These are phyloP conservation scores for Silene uniflora DNA, from an alignment of 148 eudicot species.

Conservation along the genomic window DNA sequence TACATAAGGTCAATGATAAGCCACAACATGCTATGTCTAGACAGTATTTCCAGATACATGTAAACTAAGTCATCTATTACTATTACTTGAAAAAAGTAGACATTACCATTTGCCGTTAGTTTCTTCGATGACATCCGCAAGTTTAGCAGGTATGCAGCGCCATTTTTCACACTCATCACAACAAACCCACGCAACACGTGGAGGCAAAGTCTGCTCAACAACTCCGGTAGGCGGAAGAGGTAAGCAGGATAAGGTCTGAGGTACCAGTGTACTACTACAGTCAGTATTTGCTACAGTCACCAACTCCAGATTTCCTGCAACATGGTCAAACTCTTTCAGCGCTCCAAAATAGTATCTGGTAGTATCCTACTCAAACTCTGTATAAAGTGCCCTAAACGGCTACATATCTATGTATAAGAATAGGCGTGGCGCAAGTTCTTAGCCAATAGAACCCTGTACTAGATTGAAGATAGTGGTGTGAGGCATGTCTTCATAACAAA, in stretches of 20 bases:
- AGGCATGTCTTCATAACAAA: background rate
- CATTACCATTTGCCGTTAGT: conserved; percentile 72
- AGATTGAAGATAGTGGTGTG: background rate
- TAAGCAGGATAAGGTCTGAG: conserved; percentile 24
- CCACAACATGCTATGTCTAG: background rate
- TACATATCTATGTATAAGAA: background rate
- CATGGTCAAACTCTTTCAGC: conserved; percentile 5
- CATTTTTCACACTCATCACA: conserved; percentile 93
- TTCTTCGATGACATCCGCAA: conserved; percentile 82
- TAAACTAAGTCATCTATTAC: conserved; percentile 2
- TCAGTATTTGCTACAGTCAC: conserved; percentile 30
- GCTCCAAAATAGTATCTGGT: background rate
- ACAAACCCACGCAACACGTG: conserved; percentile 81
- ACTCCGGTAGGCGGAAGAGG: conserved; percentile 27
- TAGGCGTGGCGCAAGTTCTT: background rate
- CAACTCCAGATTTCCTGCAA: conserved; percentile 35
- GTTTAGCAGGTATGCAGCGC: conserved; percentile 83
- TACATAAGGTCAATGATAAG: background rate
- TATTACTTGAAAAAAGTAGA: conserved; percentile 5
- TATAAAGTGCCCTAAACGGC: background rate
- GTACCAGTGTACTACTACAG: conserved; percentile 25
- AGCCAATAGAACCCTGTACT: background rate
- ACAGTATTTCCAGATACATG: conserved; percentile 6
- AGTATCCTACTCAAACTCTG: background rate
- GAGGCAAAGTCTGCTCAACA: conserved; percentile 31